These are phyloP conservation scores for Neolentinus lepideus DNA, from an alignment of 1,284 basidiomycete genomes.

Conservation along the genomic window DNA sequence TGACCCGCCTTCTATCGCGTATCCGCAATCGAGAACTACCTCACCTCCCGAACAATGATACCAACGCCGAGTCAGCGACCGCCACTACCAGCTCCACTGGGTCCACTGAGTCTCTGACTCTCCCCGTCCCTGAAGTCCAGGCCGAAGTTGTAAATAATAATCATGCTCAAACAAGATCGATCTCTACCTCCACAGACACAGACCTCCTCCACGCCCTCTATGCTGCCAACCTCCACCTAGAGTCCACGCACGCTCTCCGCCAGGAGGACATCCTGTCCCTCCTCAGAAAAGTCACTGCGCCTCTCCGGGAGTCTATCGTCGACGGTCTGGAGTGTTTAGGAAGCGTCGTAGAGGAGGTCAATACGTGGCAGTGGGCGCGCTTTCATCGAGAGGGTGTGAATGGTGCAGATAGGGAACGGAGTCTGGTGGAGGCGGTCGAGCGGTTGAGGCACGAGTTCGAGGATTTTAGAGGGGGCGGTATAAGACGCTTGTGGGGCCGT, in stretches of 20 bases:
- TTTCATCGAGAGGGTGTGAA: conserved; percentile 3
- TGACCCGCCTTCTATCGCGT: conserved; percentile 15
- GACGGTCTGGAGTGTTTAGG: conserved; percentile 27
- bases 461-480: conserved; percentile 35
- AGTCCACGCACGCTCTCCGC: conserved; percentile 30
- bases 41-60: background rate
- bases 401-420: conserved; percentile 15
- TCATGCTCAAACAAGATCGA: background rate
- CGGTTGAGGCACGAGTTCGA: conserved; percentile 28
- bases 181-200: conserved; percentile 22
- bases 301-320: conserved; percentile 32
- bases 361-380: conserved; percentile 37
- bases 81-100: background rate
- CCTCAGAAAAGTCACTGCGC: conserved; percentile 33
- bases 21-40: background rate
- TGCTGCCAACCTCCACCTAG: conserved; percentile 21
- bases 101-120: background rate
- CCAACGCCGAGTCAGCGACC: no score
- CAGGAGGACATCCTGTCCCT: conserved; percentile 41
- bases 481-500: conserved; percentile 40
- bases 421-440: conserved; percentile 30
- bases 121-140: conserved; percentile 3
- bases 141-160: background rate
- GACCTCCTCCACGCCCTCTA: conserved; percentile 33
- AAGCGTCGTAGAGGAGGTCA: conserved; percentile 34